Evolutionary conservation across 2,329 filamentous ascomycete species (phyloP).

Genomic region (Pseudogymnoascus sp.): DNA sequence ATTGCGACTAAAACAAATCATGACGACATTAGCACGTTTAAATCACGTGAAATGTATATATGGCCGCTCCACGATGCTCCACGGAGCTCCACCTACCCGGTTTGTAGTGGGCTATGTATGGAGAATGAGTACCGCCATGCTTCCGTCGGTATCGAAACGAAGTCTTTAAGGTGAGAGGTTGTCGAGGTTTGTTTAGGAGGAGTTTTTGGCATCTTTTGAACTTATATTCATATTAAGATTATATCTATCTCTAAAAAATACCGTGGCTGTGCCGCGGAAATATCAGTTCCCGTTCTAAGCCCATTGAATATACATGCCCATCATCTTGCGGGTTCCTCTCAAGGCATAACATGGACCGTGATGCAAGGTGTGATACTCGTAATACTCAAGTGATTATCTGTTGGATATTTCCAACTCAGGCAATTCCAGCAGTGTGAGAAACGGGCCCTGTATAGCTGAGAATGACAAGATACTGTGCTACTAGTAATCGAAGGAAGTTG

Average conservation of each 20-base stretch:
- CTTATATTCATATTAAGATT: conserved; percentile 42
- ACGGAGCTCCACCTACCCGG: neutral
- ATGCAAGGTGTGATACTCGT: neutral
- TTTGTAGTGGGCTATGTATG: neutral
- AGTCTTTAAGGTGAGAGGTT: neutral
- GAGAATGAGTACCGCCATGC: neutral
- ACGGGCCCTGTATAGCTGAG: neutral
- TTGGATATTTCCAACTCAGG: neutral
- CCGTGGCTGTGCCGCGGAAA: neutral
- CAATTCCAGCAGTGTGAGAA: neutral
- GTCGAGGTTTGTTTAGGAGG: neutral
- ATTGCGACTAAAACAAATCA: neutral
- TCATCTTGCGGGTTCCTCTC: neutral
- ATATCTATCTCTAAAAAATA: neutral
- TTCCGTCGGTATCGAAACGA: neutral
- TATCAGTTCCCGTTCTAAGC: neutral
- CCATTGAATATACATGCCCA: too few species aligned
- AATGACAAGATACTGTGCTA: neutral
- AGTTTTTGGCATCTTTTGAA: neutral
- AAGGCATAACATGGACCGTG: neutral
- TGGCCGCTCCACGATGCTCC: neutral
- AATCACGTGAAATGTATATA: neutral
- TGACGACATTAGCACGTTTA: conserved; percentile 3
- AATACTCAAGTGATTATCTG: neutral
- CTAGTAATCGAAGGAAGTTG: neutral